Conservation (phyloP, 2,329 filamentous ascomycete genomes). For the Fusarium beomiforme region DNA sequence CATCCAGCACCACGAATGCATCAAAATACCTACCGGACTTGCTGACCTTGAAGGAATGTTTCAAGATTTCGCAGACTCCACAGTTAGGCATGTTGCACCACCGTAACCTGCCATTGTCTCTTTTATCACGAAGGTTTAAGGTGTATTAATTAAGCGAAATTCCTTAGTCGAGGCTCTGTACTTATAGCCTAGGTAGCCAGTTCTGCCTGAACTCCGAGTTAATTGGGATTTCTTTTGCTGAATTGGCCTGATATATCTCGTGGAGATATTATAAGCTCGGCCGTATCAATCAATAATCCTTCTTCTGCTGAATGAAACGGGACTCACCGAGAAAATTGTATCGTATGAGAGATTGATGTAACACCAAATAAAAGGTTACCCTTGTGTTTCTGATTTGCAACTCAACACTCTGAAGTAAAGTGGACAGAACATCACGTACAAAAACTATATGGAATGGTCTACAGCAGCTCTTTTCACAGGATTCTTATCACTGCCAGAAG, state of each 20-base stretch:
- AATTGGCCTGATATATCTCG: too few species aligned
- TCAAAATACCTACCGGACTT: background rate
- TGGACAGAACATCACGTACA: too few species aligned
- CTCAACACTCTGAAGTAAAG: accelerated
- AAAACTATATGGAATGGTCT: too few species aligned
- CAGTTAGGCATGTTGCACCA: background rate
- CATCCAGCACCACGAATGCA: accelerated
- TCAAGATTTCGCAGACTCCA: background rate
- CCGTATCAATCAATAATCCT: too few species aligned
- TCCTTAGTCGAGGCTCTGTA: too few species aligned
- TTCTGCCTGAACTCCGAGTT: too few species aligned
- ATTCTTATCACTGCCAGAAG: too few species aligned
- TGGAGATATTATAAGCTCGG: too few species aligned
- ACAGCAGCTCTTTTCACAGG: too few species aligned
- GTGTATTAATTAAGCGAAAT: too few species aligned
- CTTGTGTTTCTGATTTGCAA: background rate
- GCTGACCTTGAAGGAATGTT: background rate
- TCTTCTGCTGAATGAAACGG: background rate
- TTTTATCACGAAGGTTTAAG: background rate
- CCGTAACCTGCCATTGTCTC: background rate
- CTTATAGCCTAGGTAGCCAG: too few species aligned
- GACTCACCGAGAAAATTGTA: background rate
- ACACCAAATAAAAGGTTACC: background rate
- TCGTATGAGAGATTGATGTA: background rate
- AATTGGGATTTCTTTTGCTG: too few species aligned